Conservation (phyloP, 2,329 filamentous ascomycete species). For the Monilinia aucupariae region DNA sequence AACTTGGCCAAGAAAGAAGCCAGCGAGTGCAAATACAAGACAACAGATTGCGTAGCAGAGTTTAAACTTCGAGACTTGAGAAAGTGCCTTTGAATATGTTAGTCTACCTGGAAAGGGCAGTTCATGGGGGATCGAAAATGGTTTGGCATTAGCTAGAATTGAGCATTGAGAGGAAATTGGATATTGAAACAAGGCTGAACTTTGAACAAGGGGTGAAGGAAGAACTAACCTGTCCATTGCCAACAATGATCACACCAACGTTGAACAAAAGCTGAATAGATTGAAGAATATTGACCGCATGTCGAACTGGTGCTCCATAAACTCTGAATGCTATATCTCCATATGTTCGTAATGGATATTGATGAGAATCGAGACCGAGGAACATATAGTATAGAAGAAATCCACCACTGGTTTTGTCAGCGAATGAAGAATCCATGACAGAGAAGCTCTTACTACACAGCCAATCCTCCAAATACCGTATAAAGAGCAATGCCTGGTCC, state of each 20-base stretch:
- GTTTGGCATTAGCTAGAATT: neutral
- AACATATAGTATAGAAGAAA: conserved; percentile 24
- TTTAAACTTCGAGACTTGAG: conserved; percentile 23
- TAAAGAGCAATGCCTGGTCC: conserved; percentile 23
- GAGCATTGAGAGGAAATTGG: neutral
- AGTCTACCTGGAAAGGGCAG: neutral
- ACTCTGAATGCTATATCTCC: conserved; percentile 26
- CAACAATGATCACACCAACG: conserved; percentile 12
- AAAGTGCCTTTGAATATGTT: conserved; percentile 12
- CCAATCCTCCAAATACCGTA: conserved; percentile 20
- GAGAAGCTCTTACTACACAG: conserved; percentile 3
- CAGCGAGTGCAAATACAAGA: conserved; percentile 29
- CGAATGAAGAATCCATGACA: no score
- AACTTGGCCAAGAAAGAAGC: conserved; percentile 32
- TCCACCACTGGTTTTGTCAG: conserved; percentile 9
- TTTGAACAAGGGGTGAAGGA: neutral
- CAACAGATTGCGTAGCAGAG: conserved; percentile 29
- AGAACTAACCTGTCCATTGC: neutral
- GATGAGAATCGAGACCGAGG: conserved; percentile 25
- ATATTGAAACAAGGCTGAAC: neutral
- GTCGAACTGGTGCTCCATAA: conserved; percentile 22
- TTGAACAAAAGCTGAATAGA: conserved; percentile 16
- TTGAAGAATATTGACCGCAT: conserved; percentile 25
- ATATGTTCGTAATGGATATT: conserved; percentile 23
- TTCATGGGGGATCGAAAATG: neutral